A percentile compares a stretch with the other conserved stretches of the same genome.
Conservation (phyloP, 306 rosid genomes). For the Clitoria ternatea region DNA sequence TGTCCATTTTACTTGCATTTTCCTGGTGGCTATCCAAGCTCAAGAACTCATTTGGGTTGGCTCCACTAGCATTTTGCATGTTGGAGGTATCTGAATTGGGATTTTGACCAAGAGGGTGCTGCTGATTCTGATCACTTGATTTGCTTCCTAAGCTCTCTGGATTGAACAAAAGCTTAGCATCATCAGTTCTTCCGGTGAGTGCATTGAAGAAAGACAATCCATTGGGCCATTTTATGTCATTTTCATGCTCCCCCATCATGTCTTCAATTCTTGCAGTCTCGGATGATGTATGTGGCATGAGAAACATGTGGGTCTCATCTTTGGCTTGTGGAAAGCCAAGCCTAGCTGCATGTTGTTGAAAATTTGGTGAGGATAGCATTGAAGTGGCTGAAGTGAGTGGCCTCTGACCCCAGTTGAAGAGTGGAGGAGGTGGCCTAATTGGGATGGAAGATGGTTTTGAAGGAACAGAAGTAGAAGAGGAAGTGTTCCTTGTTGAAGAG, state of each 20-base stretch:
- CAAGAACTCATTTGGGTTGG: constrained; percentile 69
- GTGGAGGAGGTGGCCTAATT: constrained; percentile 70
- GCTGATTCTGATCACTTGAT: constrained; percentile 37
- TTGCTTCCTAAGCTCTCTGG: constrained; percentile 64
- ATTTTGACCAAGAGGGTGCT: constrained; percentile 26
- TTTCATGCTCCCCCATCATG: constrained; percentile 75
- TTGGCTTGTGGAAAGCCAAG: constrained; percentile 63
- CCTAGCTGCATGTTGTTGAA: constrained; percentile 51
- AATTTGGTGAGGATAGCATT: constrained; percentile 71
- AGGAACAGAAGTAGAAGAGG: constrained; percentile 60
- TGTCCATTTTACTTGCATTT: constrained; percentile 65
- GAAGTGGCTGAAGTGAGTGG: constrained; percentile 56
- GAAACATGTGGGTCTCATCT: constrained; percentile 76
- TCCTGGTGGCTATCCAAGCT: constrained; percentile 78
- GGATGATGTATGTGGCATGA: constrained; percentile 62
- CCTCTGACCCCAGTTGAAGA: constrained; percentile 85
- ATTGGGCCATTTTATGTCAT: constrained; percentile 91
- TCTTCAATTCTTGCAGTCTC: constrained; percentile 66
- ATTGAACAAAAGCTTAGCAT: constrained; percentile 78
- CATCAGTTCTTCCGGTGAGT: constrained; percentile 71
- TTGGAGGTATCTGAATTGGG: constrained; percentile 40
- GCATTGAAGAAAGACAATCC: constrained; percentile 88
- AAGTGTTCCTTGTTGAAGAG: constrained; percentile 73
- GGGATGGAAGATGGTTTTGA: constrained; percentile 69
- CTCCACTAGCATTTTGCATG: constrained; percentile 40